Evolutionary conservation across 306 rosid species (phyloP).

Genomic region (Cucumis melo): DNA sequence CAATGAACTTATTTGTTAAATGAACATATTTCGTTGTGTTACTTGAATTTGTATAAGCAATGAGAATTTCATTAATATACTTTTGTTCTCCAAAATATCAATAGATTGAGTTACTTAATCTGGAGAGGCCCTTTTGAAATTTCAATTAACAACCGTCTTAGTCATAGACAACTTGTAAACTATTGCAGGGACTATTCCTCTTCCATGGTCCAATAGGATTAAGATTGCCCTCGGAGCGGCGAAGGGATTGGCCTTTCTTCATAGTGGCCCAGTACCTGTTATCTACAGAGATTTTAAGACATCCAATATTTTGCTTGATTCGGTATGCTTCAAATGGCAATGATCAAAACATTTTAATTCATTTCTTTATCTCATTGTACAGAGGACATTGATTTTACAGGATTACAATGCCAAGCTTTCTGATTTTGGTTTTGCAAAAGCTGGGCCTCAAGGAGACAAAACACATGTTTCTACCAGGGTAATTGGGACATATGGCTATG

Average conservation of each 20-base stretch:
- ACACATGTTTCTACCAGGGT: constrained; percentile 96
- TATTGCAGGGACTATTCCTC: constrained; percentile 88
- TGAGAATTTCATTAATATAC: neutral
- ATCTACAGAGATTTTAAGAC: constrained; percentile 97
- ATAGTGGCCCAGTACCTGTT: constrained; percentile 83
- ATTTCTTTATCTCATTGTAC: neutral
- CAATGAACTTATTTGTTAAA: neutral
- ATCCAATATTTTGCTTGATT: constrained; percentile 88
- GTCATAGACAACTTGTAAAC: neutral
- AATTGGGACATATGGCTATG: constrained; percentile 92
- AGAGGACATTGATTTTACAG: constrained; percentile 18
- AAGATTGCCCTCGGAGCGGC: constrained; percentile 95
- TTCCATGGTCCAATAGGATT: constrained; percentile 86
- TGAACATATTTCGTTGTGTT: neutral
- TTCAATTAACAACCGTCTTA: neutral
- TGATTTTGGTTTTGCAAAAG: constrained; percentile 97
- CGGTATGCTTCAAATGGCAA: constrained; percentile 33
- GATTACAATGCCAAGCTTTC: constrained; percentile 96
- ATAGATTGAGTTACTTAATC: neutral
- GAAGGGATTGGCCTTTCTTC: constrained; percentile 93
- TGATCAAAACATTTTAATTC: neutral
- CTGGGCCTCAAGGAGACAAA: constrained; percentile 96
- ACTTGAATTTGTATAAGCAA: neutral
- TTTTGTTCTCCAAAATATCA: neutral
- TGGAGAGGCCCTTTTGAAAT: neutral